Percentiles rank a stretch among this genome's conserved stretches.
Conservation (phyloP, 768 basidiomycete species). For the Naganishia randhawae region DNA sequence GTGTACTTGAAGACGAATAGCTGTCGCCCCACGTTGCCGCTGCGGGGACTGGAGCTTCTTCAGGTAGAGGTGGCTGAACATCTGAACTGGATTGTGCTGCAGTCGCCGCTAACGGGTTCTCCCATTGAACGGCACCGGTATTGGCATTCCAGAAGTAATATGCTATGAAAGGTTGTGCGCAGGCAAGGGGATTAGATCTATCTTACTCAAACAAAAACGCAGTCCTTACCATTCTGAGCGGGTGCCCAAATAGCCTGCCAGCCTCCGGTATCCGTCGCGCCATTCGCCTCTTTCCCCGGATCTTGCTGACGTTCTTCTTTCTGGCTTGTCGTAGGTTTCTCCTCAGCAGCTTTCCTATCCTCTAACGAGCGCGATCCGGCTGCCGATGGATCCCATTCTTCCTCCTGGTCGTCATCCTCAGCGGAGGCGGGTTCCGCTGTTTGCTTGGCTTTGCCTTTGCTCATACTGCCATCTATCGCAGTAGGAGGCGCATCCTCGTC, state of each 20-base stretch:
- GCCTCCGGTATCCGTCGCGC: conserved; percentile 24
- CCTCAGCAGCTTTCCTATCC: conserved; percentile 32
- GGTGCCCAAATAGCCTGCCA: conserved; percentile 51
- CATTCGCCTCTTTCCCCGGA: neutral
- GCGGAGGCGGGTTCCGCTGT: neutral
- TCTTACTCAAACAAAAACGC: neutral
- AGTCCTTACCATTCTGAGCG: conserved; percentile 46
- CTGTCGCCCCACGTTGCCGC: conserved; percentile 3
- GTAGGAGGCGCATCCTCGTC: conserved; percentile 36
- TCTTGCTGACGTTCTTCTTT: neutral
- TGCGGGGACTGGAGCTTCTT: neutral
- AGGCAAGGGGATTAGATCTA: neutral
- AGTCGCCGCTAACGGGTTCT: conserved; percentile 41
- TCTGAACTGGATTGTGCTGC: conserved; percentile 1
- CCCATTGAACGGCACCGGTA: conserved; percentile 48
- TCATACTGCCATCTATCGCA: neutral
- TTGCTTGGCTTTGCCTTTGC: neutral
- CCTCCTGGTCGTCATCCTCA: conserved; percentile 8
- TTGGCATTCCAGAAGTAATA: conserved; percentile 50
- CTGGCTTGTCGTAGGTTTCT: neutral
- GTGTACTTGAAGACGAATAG: neutral
- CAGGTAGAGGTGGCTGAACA: conserved; percentile 27
- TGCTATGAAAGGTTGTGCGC: conserved; percentile 35
- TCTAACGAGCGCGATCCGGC: conserved; percentile 26
- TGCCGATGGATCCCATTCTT: conserved; percentile 31